Base-by-base conservation (phyloP, 106 monocot species). In the Dioscorea dumetorum region DNA sequence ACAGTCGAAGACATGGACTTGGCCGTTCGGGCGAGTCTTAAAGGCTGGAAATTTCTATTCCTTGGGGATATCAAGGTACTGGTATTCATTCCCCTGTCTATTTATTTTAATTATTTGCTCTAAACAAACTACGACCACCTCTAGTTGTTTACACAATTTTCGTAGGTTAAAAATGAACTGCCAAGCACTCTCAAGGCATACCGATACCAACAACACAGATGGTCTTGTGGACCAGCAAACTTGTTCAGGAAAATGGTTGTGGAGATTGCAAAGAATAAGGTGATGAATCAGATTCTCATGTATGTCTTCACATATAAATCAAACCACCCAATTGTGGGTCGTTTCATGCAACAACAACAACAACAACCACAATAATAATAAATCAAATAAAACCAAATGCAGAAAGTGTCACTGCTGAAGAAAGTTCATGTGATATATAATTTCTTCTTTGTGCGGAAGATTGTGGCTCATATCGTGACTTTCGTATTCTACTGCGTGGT, bases 181-280 rank as follows among this genome's bases (percentile, higher is more conserved):
- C 86, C 86, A 17, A 86, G 86, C 49, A 86, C 86, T 22, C 60
- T 86, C 64, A 86, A 82, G 64, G 86, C 86, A 21, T 86, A 76
- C 66, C 72, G 86, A 18, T 82, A 86, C 70, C 86, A 86, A 70
- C 86, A 86, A 71, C 86, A 86, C 62, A 75, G 86, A 23, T 82
- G 86, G 86, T 86, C 86, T 66, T 86, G 86, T 49, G 86, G 86
- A 31, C 86, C 86, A 6, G 82, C 82, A 66, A 86, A 86, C 72
- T 60, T 86, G 69, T 82, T 86, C 52, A 79, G 82, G 50, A 86
- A 86, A 71, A 86, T 86, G 86, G 50, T 70, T 52, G 49, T 70
- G 78, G 86, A 86, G 76, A 86, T 86, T 63, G 70, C 72, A 12
- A 73, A n/a, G 56, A 82, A 77, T 28, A 82, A 82, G 73, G 82